phyloP scores from a whole-genome alignment of 441 rosid genomes.

The Arabidopsis hybrid region DNA sequence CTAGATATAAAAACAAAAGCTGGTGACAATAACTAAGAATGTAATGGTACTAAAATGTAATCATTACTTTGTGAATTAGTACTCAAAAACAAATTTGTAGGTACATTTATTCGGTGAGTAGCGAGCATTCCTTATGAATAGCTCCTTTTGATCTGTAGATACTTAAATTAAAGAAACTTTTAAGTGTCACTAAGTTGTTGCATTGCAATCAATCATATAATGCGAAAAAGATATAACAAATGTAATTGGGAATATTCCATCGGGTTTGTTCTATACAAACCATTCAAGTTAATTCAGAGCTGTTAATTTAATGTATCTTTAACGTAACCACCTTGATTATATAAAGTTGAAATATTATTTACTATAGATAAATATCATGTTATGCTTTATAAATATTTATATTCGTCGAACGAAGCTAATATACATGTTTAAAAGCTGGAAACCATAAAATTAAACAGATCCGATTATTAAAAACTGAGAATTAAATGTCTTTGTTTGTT shows the following conservation, averaged over 20 bases:
- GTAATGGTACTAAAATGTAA: slow-evolving; percentile 21
- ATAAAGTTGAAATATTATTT: background rate
- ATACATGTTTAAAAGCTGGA: slow-evolving; percentile 17
- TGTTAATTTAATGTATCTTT: background rate
- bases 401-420: background rate
- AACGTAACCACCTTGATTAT: slow-evolving; percentile 4
- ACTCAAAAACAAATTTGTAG: slow-evolving; percentile 1
- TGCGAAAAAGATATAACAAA: background rate
- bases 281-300: background rate
- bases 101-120: slow-evolving; percentile 23
- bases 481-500: slow-evolving; percentile 10
- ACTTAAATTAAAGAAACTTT: slow-evolving; percentile 12
- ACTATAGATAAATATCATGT: background rate
- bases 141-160: background rate
- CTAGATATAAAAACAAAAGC: slow-evolving; percentile 19
- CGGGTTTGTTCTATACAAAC: slow-evolving; percentile 11
- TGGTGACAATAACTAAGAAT: slow-evolving; percentile 34
- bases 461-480: slow-evolving; percentile 5
- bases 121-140: slow-evolving; percentile 13
- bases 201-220: slow-evolving; percentile 34
- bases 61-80: slow-evolving; percentile 18
- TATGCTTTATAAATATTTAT: background rate
- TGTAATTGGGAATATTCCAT: slow-evolving; percentile 19
- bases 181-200: slow-evolving; percentile 15
- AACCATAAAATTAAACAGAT: background rate